Evolutionary conservation across 495 filamentous ascomycete species (phyloP).

Genomic region (Aspergillus cavernicola): DNA sequence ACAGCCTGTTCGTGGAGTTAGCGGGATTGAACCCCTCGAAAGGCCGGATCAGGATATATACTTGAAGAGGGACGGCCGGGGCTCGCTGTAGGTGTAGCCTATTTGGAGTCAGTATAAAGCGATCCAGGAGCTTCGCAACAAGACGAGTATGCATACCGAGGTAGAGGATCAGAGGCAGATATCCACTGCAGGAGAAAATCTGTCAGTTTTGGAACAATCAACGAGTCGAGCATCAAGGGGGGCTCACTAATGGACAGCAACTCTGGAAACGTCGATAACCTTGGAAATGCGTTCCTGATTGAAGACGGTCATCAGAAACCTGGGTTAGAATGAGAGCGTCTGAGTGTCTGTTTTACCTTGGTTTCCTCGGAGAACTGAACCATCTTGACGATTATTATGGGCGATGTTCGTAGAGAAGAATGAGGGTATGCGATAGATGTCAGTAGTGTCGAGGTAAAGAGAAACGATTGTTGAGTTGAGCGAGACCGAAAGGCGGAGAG

Average conservation of each 20-base stretch:
- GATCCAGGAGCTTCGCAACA: neutral
- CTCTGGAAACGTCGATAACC: conserved; percentile 87
- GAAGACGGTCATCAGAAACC: conserved; percentile 5
- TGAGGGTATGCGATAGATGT: neutral
- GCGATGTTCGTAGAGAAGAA: neutral
- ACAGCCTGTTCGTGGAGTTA: conserved; percentile 50
- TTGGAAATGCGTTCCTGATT: conserved; percentile 90
- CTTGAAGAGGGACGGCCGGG: conserved; percentile 90
- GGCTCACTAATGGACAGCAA: conserved; percentile 92
- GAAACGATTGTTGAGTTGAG: neutral
- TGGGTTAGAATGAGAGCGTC: neutral
- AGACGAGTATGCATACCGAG: conserved; percentile 62
- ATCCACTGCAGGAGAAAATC: conserved; percentile 61
- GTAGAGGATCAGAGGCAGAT: conserved; percentile 94
- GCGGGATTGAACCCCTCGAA: neutral
- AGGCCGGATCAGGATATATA: conserved; percentile 36
- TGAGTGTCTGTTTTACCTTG: conserved; percentile 60
- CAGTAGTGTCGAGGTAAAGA: neutral
- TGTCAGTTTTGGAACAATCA: conserved; percentile 29
- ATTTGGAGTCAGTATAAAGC: conserved; percentile 17
- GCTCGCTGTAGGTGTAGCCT: conserved; percentile 94
- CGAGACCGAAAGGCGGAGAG: conserved; percentile 14
- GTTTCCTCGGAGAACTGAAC: conserved; percentile 95
- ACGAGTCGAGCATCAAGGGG: neutral
- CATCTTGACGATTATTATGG: conserved; percentile 47